Evolutionary conservation across 306 rosid genomes (phyloP), one percentile per base, ranked within the genome.

Genomic region (Rosa persica): DNA sequence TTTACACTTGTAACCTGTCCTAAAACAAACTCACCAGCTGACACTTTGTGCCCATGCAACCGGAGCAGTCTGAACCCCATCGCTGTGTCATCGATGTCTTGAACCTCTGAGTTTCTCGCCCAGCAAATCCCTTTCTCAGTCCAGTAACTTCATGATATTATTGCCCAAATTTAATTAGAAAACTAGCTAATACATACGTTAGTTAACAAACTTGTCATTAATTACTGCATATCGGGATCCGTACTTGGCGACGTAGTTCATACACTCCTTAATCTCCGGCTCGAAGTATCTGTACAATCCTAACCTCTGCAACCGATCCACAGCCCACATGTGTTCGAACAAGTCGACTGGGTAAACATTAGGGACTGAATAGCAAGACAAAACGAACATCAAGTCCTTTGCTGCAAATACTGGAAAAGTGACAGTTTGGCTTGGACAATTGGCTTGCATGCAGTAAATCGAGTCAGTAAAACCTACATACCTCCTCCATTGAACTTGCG

Each of bases 401-500:
- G 20, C 40, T 25, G 20, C 67, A 61, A 4, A 58, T 27, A 62
- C 19, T 13, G 12, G 16, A 10, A 2, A 60, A 25, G 19, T 27
- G 67, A 13, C 25, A 8, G 47, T 66, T 19, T 17, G 5, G 40
- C 8, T 12, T 8, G 19, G 76, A 61, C 55, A 70, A 16, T 23
- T 42, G 54, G 55, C 55, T 42, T 22, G 67, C 60, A 75, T 72
- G 12, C 57, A 1, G 8, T 44, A n/a, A 58, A 36, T 43, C 12
- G 23, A 8, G 30, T 60, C 40, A 13, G 39, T 60, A 64, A 60
- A 30, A 36, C 8, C 43, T 2, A 11, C 12, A n/a, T 67, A 77
- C 99, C 99, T 88, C 99, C 99, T 8, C 99, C 99, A 79, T 90
- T 87, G 83, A 95, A 95, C 80, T 52, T 88, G 7, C 48, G 68